Base-by-base conservation (phyloP, 2,329 filamentous ascomycete species). In the Alternaria viburni region DNA sequence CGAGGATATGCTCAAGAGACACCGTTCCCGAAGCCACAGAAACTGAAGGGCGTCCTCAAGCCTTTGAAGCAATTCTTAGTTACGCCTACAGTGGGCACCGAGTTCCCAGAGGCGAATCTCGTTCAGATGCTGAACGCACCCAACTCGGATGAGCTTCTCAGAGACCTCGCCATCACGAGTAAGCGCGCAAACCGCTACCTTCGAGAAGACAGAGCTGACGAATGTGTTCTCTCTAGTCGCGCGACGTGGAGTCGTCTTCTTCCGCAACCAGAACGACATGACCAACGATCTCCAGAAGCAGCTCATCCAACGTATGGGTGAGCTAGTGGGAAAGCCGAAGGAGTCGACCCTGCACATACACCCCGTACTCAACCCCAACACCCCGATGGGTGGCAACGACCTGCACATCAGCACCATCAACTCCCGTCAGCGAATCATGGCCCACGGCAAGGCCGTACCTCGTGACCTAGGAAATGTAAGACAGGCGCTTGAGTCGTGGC, bases 381-480 rank as follows among this genome's bases (percentile, higher is more conserved):
- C 21, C 26, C 50, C 50, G n/a, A 36, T 54, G 50, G 57, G 50
- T 36, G 57, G 57, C 21, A 43, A 59, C 13, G 57, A 59, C 43
- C 30, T 59, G 19, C 26, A 59, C 19, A 59, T 59, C 28, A 59
- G 57, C 57, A 55, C 57, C 43, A 59, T 59, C 43, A 59, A 59
- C 28, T 59, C 57, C 43, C 43, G 26, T n/a, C 57, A 55, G 57
- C 54, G 57, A 30, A 55, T 46, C 41, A 25, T 47, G 21, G 50
- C 45, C 11, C 52, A 59, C 25, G 57, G 57, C 50, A 59, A 59
- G 21, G 26, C 57, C 12, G 44, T 44, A 6, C 57, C 57, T 15
- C 57, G 57, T 49, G 50, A 59, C 21, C n/a, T 59, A 7, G 57
- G 50, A 49, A 55, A 55, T 8, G 50, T 43, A 41, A 59, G 50